Evolutionary conservation across 2,329 filamentous ascomycete genomes (phyloP), one percentile per base, ranked within the genome.

Genomic region (Bipolaris oryzae): DNA sequence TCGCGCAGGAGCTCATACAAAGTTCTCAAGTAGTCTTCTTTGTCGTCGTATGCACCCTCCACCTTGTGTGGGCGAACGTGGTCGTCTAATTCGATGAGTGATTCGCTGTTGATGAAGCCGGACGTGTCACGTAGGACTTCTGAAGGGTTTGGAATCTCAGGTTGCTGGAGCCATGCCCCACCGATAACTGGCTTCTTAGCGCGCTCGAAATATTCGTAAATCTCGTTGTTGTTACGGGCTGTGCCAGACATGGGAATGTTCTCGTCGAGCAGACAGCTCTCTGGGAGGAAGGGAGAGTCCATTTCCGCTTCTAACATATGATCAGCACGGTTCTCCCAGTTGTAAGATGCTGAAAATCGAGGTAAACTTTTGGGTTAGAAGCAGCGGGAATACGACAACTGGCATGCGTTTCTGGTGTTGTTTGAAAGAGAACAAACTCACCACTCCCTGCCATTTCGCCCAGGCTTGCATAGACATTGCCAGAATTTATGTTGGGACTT

Each of bases 1-100:
- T 92, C 89, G 2, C 92, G 84, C 7, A 92, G 80, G 1, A 96
- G 82, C 3, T 86, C 80, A 69, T 95, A 96, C 47, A 96, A 90
- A 0, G 86, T 83, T 31, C 85, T 79, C 0, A 96, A 79, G 55
- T 96, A 96, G 0, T 82, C 79, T 1, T 86, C 81, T 43, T 85
- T 88, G 4, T 80, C 85, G 0, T 75, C 61, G 80, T 88, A 94
- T 0, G 86, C 78, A 0, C 80, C 79, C 0, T 82, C 54, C 6
- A 70, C 50, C 58, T 63, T 66, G 71, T 77, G 71, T 10, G 68
- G 68, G 3, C 62, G 68, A 6, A 70, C 56, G 5, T 54, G 53
- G 7, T 68, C 58, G 3, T 58, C 48, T 3, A 67, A 31, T n/a
- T 69, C 59, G 25, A 74, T 58, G 7, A 74, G 63, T 1, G 18